Evolutionary conservation across 371 early-diverging fungal genomes (phyloP), one percentile per base, ranked within the genome.

Genomic region (Mucor velutinosus): DNA sequence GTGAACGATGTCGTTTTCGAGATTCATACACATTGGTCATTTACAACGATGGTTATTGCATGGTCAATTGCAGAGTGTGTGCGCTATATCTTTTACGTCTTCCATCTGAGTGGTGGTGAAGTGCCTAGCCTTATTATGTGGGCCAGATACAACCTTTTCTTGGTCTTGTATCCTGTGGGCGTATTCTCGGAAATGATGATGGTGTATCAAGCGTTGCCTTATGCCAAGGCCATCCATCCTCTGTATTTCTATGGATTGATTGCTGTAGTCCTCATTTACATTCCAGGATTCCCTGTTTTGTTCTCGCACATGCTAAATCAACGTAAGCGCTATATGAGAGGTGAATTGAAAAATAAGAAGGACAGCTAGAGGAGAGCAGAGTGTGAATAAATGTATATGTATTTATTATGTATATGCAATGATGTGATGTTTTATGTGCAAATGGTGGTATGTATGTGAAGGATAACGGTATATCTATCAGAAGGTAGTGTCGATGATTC

Each of bases 31-130:
- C 88, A 89, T 62, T 85, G 87, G 78, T 88, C 88, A 11, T 91
- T 91, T 67, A 84, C 90, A 39, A 86, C 92, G 45, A 95, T 96
- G 95, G 82, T 92, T n/a, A 74, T 92, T 65, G 96, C 97, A 17
- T 98, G 98, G 98, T 87, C 85, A 49, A 82, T 98, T 67, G 94
- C 97, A 59, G 98, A 98, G 80, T 83, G 89, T 64, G 83, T 95
- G 39, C 92, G 98, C 59, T 97, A 97, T 79, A 74, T 87, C 10
- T 96, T 87, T 86, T 98, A 97, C 72, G 88, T 87, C 7, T 75
- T 90, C 63, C 87, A 87, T 65, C 83, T 95, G 19, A 61, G 67
- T 19, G 47, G 60, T 3, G 63, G 62, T 27, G 25, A 53, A 25
- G 83, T 87, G 7, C 87, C 90, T 4, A 71, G 72, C 6, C 66